Evolutionary conservation across 148 eudicot genomes (phyloP), one percentile per base, ranked within the genome.

Genomic region (Persicaria maculosa): DNA sequence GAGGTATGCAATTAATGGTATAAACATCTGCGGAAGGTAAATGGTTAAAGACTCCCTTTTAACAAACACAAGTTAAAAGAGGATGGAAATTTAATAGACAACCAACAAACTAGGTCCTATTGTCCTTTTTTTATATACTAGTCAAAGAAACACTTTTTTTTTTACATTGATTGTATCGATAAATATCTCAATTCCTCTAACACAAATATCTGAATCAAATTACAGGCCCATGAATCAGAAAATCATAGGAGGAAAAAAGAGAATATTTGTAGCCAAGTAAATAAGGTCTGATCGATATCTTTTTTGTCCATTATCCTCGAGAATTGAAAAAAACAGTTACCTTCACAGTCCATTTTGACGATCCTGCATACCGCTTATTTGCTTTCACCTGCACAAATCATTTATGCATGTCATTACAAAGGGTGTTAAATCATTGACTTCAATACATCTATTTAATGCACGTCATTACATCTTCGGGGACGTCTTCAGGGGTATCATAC

Each of bases 351-450:
- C 97, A 93, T 64, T 87, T 93, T 80, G 84, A 72, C 52, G 97
- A 88, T 45, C 97, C 98, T 5, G 98, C 97, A 81, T 93, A 93
- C 10, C 98, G 95, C 84, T 93, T 91, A 74, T 93, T 93, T 68
- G 89, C 54, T 87, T 91, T 91, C 47, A 91, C 72, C 98, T 91
- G 95, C 85, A 80, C 40, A 69, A 69, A 44, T 17, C 71, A 76
- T 69, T 78, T 46, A 68, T 7, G 55, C 7, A 59, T 70, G 43
- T 36, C 71, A 53, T 22, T 50, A 43, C 44, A 70, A 45, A 47
- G 77, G 14, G 40, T 31, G 44, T 12, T 19, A 9, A 3, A 48
- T 14, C 43, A 68, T 43, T 5, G 4, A 71, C 31, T 48, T 17
- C 54, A 36, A 78, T 6, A 67, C n/a, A 65, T 7, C 67, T 73